Conservation (phyloP, 1,139 yeast species). For the Nakaseomyces glabratus region DNA sequence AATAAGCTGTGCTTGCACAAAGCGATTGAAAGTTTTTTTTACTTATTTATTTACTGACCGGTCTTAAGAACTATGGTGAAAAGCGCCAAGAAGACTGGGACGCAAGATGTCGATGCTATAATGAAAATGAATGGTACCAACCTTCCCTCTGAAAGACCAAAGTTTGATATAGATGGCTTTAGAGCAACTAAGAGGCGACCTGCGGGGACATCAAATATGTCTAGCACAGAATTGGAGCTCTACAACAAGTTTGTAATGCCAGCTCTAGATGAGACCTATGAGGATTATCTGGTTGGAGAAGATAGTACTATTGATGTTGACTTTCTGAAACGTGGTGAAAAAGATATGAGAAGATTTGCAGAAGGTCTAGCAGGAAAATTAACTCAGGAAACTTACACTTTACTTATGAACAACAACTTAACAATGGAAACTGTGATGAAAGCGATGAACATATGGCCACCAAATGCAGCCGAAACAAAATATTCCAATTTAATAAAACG, state of each 20-base stretch:
- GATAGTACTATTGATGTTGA: constrained; percentile 13
- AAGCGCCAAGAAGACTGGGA: too few relatives aligned
- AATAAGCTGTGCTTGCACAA: too few relatives aligned
- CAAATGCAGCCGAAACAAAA: constrained; percentile 18
- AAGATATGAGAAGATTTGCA: constrained; percentile 19
- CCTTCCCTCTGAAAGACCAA: constrained; percentile 2
- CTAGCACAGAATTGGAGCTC: neutral
- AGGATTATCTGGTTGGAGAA: constrained; percentile 2
- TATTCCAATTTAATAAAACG: constrained; percentile 21
- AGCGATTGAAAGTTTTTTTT: too few relatives aligned
- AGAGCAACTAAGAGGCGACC: constrained; percentile 5
- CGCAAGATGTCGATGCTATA: constrained; percentile 2
- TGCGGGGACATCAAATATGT: constrained; percentile 5
- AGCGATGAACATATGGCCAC: constrained; percentile 17
- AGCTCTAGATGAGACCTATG: constrained; percentile 6
- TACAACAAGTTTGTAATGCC: constrained; percentile 4
- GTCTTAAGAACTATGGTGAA: too few relatives aligned
- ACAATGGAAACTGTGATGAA: constrained; percentile 18
- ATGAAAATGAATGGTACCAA: neutral
- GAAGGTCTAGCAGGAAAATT: constrained; percentile 24
- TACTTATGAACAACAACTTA: constrained; percentile 18
- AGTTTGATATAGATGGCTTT: constrained; percentile 2
- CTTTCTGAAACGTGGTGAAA: constrained; percentile 21
- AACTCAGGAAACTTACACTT: constrained; percentile 23
- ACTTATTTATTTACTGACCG: too few relatives aligned